A percentile compares a stretch with the other conserved stretches of the same genome.
Evolutionary conservation across 257 asterid genomes (phyloP).

Genomic region (Verbena officinalis): DNA sequence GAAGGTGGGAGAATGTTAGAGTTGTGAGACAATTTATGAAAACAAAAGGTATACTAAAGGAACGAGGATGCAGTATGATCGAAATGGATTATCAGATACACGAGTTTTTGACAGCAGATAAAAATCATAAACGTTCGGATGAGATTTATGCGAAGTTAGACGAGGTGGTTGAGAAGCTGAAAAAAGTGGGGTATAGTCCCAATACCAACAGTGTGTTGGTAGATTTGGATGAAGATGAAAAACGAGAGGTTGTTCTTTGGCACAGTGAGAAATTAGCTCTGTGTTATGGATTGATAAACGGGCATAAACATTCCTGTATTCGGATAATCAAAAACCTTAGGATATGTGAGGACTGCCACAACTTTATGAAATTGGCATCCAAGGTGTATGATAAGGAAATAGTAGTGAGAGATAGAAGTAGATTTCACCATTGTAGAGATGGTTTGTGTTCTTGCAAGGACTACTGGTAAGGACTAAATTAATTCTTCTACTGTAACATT

Average conservation of each 20-base stretch:
- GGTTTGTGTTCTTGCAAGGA: conserved; percentile 76
- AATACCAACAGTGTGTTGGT: conserved; percentile 49
- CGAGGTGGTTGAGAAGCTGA: conserved; percentile 53
- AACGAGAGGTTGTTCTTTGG: conserved; percentile 56
- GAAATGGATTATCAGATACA: conserved; percentile 54
- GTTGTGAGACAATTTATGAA: conserved; percentile 53
- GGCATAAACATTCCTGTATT: conserved; percentile 44
- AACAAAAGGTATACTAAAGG: conserved; percentile 52
- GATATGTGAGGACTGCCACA: conserved; percentile 75
- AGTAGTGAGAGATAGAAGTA: conserved; percentile 67
- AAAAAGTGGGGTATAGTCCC: conserved; percentile 54
- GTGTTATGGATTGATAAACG: conserved; percentile 52
- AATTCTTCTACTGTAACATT: conserved; percentile 1
- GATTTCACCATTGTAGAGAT: conserved; percentile 67
- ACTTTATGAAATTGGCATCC: conserved; percentile 69
- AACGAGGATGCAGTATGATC: conserved; percentile 63
- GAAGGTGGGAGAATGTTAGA: conserved; percentile 57
- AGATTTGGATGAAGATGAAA: conserved; percentile 61
- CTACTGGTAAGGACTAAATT: conserved; percentile 48
- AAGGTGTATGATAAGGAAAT: conserved; percentile 54
- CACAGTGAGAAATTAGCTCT: conserved; percentile 71
- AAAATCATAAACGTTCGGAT: conserved; percentile 45
- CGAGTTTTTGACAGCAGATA: conserved; percentile 64
- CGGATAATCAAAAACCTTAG: conserved; percentile 66
- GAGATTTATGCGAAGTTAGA: conserved; percentile 57